Evolutionary conservation across 2,329 filamentous ascomycete species (phyloP).

Genomic region (Colletotrichum neosansevieriae): DNA sequence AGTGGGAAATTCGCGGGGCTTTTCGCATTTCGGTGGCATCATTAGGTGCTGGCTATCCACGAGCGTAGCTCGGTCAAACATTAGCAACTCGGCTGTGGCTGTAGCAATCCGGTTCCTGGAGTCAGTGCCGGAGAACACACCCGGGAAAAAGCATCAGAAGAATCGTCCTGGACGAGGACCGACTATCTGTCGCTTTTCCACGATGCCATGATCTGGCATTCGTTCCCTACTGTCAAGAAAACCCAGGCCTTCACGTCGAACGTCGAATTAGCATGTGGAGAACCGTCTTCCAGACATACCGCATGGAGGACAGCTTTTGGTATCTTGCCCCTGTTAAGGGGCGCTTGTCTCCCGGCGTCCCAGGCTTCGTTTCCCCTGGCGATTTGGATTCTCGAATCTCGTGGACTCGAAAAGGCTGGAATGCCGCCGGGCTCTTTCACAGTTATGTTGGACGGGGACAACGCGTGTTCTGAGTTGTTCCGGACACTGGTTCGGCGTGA

Average conservation of each 20-base stretch:
- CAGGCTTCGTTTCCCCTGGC: not conserved
- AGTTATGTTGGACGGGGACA: not conserved
- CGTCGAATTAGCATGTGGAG: not conserved
- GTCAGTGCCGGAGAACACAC: not conserved
- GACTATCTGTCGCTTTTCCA: not conserved
- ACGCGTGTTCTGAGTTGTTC: not conserved
- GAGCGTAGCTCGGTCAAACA: not conserved
- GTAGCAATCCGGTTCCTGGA: not conserved
- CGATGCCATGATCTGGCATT: slow-evolving; percentile 10
- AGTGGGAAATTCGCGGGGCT: no score
- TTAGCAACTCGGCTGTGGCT: not conserved
- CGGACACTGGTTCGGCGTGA: not conserved
- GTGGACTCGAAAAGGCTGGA: not conserved
- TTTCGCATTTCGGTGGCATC: not conserved
- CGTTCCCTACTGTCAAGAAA: slow-evolving; percentile 6
- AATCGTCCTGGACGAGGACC: slow-evolving; percentile 4
- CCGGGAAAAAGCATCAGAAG: not conserved
- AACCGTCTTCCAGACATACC: not conserved
- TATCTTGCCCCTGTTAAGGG: not conserved
- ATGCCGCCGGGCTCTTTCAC: not conserved
- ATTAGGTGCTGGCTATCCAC: not conserved
- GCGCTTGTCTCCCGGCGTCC: accelerated
- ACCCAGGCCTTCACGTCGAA: not conserved
- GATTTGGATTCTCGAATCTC: not conserved
- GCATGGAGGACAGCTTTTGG: not conserved